Conservation (phyloP, 345 rosid species). For the Aquilaria malaccensis region DNA sequence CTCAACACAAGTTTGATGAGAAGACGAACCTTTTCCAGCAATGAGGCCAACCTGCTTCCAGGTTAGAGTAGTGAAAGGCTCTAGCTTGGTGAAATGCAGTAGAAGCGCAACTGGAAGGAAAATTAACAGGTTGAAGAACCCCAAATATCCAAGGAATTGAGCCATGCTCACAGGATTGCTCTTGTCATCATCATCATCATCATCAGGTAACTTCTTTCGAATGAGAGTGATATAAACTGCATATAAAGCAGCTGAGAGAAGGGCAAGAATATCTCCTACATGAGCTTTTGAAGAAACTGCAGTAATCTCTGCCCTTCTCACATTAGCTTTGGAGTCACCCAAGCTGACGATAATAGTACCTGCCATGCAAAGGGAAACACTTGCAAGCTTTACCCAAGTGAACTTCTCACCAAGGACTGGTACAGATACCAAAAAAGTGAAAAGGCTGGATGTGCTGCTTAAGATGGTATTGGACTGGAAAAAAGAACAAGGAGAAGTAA, state of each 20-base stretch:
- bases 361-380: slow-evolving; percentile 93
- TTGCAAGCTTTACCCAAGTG: slow-evolving; percentile 77
- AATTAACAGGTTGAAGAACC: slow-evolving; percentile 70
- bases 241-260: slow-evolving; percentile 67
- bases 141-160: slow-evolving; percentile 84
- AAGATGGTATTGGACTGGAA: slow-evolving; percentile 91
- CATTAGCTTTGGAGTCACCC: slow-evolving; percentile 61
- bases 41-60: slow-evolving; percentile 68
- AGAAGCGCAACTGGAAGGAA: slow-evolving; percentile 74
- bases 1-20: neutral
- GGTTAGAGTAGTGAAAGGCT: slow-evolving; percentile 52
- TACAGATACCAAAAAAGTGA: slow-evolving; percentile 79
- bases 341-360: slow-evolving; percentile 86
- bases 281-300: slow-evolving; percentile 56
- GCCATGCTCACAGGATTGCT: slow-evolving; percentile 77
- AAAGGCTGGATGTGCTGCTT: slow-evolving; percentile 88
- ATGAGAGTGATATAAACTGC: slow-evolving; percentile 88
- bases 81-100: slow-evolving; percentile 60
- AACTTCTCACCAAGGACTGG: slow-evolving; percentile 78
- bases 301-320: slow-evolving; percentile 36
- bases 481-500: slow-evolving; percentile 3
- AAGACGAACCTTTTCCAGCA: slow-evolving; percentile 70
- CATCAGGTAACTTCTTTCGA: slow-evolving; percentile 66
- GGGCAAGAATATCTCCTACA: slow-evolving; percentile 77
- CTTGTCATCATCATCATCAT: slow-evolving; percentile 45